phyloP scores from a whole-genome alignment of 2,329 filamentous ascomycete genomes.

The Xylariaceae sp. region DNA sequence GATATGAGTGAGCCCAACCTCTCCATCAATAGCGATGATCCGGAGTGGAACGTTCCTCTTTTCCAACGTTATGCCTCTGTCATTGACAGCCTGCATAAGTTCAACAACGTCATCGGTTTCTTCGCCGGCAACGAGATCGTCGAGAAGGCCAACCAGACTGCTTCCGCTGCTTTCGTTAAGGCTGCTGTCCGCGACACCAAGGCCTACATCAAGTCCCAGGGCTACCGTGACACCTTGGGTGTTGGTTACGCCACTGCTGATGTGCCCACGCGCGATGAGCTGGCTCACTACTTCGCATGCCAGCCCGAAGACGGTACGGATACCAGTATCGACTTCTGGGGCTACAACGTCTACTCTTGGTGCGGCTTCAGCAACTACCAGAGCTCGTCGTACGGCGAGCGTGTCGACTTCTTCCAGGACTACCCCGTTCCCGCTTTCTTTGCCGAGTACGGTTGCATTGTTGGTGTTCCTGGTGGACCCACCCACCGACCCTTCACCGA shows the following conservation, averaged over 20 bases:
- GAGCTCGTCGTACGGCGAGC: conserved; percentile 72
- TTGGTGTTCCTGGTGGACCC: conserved; percentile 44
- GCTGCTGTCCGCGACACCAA: conserved; percentile 95
- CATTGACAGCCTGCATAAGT: conserved; percentile 73
- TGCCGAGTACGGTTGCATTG: conserved; percentile 96
- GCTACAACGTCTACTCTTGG: conserved; percentile 99
- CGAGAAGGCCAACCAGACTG: conserved; percentile 82
- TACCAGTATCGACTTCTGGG: conserved; percentile 87
- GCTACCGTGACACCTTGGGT: conserved; percentile 66
- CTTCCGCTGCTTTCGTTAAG: conserved; percentile 91
- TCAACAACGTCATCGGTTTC: conserved; percentile 92
- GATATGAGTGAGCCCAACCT: conserved; percentile 76
- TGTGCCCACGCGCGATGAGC: conserved; percentile 68
- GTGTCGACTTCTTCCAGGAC: conserved; percentile 78
- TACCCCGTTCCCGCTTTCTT: conserved; percentile 97
- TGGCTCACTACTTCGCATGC: conserved; percentile 95
- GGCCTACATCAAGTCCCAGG: conserved; percentile 78
- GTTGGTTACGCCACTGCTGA: conserved; percentile 97
- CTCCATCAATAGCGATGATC: conserved; percentile 80
- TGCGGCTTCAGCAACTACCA: conserved; percentile 78
- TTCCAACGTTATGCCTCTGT: conserved; percentile 79
- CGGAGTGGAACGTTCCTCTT: conserved; percentile 72
- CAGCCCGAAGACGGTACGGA: conserved; percentile 49
- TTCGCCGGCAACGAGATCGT: conserved; percentile 98
- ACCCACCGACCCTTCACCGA: conserved; percentile 77